phyloP scores from a whole-genome alignment of 352 stramenopile genomes.

The Paralagenidium karlingii region DNA sequence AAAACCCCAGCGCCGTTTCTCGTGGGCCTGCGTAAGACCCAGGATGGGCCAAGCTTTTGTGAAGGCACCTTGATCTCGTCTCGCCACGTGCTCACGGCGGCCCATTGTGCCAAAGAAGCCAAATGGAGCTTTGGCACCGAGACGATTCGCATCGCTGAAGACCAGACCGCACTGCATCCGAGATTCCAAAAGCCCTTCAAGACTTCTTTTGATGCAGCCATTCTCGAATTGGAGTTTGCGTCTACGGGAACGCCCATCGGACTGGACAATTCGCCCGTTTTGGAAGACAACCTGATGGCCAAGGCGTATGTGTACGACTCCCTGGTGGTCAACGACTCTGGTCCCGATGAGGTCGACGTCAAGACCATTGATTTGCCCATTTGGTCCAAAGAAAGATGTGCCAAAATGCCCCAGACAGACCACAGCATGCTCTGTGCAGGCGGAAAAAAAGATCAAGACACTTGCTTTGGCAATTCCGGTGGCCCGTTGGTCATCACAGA shows the following conservation, averaged over 20 bases:
- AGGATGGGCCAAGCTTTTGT: conserved; percentile 32
- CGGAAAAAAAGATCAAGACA: not conserved
- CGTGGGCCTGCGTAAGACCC: conserved; percentile 33
- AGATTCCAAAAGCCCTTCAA: conserved; percentile 8
- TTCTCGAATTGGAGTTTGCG: conserved; percentile 14
- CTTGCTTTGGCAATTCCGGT: conserved; percentile 6
- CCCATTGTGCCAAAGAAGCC: conserved; percentile 43
- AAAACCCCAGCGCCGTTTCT: too few relatives aligned
- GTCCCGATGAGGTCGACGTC: too few relatives aligned
- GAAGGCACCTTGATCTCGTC: conserved; percentile 45
- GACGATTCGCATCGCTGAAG: conserved; percentile 10
- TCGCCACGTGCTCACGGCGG: conserved; percentile 59
- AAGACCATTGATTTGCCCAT: conserved; percentile 12
- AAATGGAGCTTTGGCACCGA: conserved; percentile 10
- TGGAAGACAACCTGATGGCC: conserved; percentile 6
- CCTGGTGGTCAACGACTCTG: too few relatives aligned
- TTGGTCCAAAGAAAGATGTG: conserved; percentile 9
- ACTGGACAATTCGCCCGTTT: conserved; percentile 10
- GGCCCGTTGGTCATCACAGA: conserved; percentile 6
- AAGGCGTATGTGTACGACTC: conserved; percentile 20
- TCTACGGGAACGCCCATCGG: conserved; percentile 10
- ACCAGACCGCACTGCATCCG: conserved; percentile 11
- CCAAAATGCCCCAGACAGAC: conserved; percentile 9
- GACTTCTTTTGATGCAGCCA: conserved; percentile 17
- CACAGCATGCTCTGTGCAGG: conserved; percentile 14